Conservation (phyloP, 116 monocot species). For the Dioscorea cayenensis region DNA sequence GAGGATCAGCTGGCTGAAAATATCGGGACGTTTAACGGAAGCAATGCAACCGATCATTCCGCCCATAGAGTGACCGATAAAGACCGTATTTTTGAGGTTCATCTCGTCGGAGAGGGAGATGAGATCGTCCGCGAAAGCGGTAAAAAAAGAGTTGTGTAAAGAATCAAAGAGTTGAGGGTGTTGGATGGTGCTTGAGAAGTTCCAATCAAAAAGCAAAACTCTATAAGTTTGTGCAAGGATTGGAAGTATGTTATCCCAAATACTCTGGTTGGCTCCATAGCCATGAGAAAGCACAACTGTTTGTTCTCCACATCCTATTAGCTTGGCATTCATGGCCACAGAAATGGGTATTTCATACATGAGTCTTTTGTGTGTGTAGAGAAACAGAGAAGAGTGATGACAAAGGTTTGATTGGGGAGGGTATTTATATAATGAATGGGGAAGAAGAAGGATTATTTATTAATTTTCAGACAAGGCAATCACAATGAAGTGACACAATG, state of each 20-base stretch:
- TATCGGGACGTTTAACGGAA: constrained; percentile 53
- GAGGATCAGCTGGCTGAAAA: constrained; percentile 69
- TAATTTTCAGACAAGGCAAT: too few species aligned
- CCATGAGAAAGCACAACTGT: constrained; percentile 71
- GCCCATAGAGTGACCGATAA: constrained; percentile 79
- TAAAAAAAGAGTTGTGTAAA: constrained; percentile 10
- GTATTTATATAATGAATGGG: neutral
- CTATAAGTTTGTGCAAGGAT: constrained; percentile 27
- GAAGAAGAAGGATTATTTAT: neutral
- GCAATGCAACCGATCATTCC: constrained; percentile 83
- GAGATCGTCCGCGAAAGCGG: constrained; percentile 51
- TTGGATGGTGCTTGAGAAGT: constrained; percentile 31
- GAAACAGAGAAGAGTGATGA: neutral
- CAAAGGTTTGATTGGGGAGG: neutral
- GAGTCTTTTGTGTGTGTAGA: neutral
- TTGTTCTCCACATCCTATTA: constrained; percentile 37
- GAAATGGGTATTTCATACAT: neutral
- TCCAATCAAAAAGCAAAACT: constrained; percentile 69
- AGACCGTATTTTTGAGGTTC: constrained; percentile 29
- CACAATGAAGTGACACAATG: too few species aligned
- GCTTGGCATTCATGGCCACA: constrained; percentile 36
- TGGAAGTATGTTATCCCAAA: constrained; percentile 56
- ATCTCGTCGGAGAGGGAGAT: constrained; percentile 49
- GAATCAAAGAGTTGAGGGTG: constrained; percentile 7
- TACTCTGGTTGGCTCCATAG: constrained; percentile 51